phyloP scores from a whole-genome alignment of 2,329 filamentous ascomycete species.

The Botryosphaeria agaves region DNA sequence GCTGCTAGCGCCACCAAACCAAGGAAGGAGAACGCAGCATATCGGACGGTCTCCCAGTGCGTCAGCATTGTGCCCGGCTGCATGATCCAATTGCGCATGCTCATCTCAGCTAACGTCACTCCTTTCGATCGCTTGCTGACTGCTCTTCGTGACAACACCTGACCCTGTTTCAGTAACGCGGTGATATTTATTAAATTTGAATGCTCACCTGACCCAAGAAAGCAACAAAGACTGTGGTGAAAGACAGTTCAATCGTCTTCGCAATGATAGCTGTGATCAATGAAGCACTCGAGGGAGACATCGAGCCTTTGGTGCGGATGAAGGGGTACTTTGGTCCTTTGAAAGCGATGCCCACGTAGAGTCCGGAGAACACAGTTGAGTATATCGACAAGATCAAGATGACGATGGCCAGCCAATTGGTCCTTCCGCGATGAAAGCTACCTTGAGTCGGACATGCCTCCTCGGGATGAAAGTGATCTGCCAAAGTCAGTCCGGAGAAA shows the following conservation, averaged over 20 bases:
- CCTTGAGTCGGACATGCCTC: constrained; percentile 17
- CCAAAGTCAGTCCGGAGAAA: constrained; percentile 1
- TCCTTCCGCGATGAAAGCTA: constrained; percentile 20
- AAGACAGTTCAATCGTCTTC: constrained; percentile 62
- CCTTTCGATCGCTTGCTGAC: no score
- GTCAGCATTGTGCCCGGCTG: constrained; percentile 49
- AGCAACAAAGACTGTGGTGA: constrained; percentile 60
- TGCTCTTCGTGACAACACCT: no score
- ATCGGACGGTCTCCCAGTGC: constrained; percentile 46
- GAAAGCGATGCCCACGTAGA: constrained; percentile 49
- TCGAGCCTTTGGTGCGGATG: constrained; percentile 33
- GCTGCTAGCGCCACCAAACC: constrained; percentile 47
- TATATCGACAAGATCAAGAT: constrained; percentile 36
- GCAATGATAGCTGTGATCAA: constrained; percentile 51
- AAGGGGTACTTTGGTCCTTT: constrained; percentile 44
- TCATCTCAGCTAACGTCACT: constrained; percentile 59
- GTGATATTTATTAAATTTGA: constrained; percentile 55
- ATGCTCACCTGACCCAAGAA: constrained; percentile 60
- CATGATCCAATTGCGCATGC: constrained; percentile 53
- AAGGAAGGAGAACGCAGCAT: constrained; percentile 45
- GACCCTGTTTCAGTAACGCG: constrained; percentile 38
- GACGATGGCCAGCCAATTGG: constrained; percentile 30
- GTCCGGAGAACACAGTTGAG: constrained; percentile 43
- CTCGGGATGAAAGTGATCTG: constrained; percentile 1
- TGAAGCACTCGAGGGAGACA: constrained; percentile 47